Evolutionary conservation across 1,284 basidiomycete species (phyloP), one percentile per base, ranked within the genome.

Genomic region (Sporisorium exsertum): DNA sequence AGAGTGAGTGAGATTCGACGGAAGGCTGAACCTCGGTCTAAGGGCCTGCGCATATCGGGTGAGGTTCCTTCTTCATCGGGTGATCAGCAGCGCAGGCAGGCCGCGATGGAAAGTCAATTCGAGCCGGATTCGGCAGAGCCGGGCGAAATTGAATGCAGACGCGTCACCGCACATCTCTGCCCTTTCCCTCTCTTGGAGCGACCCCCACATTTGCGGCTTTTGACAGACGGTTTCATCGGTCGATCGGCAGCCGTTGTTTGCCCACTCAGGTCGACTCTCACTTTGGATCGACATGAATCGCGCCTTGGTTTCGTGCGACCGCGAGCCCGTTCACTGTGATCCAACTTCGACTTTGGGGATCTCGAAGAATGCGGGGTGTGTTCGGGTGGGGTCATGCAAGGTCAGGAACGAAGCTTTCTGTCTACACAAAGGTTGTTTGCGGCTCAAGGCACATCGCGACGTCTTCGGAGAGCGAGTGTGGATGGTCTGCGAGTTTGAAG

Each of bases 191-290:
- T 40, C 16, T 13, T 18, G 15, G n/a, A 43, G 7, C 40, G 2
- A 5, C 40, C 40, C 18, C 40, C 40, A 40, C 37, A 16, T 16
- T 43, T 9, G 40, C n/a, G n/a, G 40, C 40, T 43, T 43, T 43
- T 43, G 40, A 20, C 40, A 43, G 40, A 27, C 53, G 33, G 53
- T 55, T 27, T 55, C 53, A 55, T 42, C 26, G 37, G 37, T 55
- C 53, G 53, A 55, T 42, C 53, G 37, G 20, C 9, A 47, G 20
- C 22, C 20, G 43, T 9, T 12, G 5, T 20, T 20, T 20, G n/a
- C 40, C 20, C 40, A 43, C n/a, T 43, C 40, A 40, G 15, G 18
- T 15, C 37, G 37, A 40, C 18, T 8, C 15, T 37, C 13, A 37
- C 20, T 46, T 18, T 8, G 2, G 43, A 8, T 46, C 43, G 12